Conservation (phyloP, 345 rosid genomes). For the Eucalyptus pauciflora region DNA sequence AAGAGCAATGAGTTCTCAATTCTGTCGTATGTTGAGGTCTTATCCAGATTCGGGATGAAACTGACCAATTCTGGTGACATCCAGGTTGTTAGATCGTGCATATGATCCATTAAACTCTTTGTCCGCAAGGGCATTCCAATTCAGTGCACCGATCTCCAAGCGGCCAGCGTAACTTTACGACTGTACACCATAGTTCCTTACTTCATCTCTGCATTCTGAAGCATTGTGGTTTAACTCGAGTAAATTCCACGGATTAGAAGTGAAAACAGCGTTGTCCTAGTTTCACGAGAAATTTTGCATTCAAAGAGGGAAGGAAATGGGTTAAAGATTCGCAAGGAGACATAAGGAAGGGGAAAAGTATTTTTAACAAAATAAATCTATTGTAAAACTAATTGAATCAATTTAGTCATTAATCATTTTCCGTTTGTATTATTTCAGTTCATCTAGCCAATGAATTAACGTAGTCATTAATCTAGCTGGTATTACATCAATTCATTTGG, state of each 20-base stretch:
- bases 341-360: not conserved
- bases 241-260: not conserved
- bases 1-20: not conserved
- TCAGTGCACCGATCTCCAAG: not conserved
- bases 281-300: not conserved
- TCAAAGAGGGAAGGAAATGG: not conserved
- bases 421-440: fast-evolving
- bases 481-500: fast-evolving
- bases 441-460: too few relatives aligned
- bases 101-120: not conserved
- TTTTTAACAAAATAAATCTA: too few relatives aligned
- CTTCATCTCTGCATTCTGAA: not conserved
- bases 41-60: not conserved
- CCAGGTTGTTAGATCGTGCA: not conserved
- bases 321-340: not conserved
- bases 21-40: not conserved
- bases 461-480: too few relatives aligned
- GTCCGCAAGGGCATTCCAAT: not conserved
- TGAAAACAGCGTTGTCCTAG: not conserved
- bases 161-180: not conserved
- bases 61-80: not conserved
- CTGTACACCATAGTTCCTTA: not conserved
- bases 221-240: not conserved
- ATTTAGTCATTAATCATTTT: too few relatives aligned
- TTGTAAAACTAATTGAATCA: fast-evolving